A percentile compares a stretch with the other conserved stretches of the same genome.
These are phyloP conservation scores for Didymella arachidicola DNA, from an alignment of 2,329 filamentous ascomycete genomes.

Conservation along the genomic window DNA sequence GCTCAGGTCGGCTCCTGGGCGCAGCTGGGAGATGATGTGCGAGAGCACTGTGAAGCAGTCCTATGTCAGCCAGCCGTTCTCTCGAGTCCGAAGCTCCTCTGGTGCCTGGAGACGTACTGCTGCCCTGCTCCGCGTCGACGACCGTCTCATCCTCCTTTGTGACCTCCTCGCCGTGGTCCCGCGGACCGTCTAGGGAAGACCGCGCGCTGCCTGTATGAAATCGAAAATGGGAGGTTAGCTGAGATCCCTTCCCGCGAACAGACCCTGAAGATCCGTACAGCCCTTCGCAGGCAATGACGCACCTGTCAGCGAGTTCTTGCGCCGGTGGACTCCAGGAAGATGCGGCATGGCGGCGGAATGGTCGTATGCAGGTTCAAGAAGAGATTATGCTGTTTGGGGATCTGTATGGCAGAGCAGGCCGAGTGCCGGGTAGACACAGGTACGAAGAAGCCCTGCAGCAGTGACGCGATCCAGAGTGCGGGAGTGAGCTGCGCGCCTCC, in stretches of 20 bases:
- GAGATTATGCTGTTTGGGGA: background rate
- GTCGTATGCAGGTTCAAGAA: background rate
- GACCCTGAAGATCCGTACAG: constrained; percentile 16
- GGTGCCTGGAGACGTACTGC: constrained; percentile 66
- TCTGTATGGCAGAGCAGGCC: constrained; percentile 7
- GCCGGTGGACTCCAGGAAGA: constrained; percentile 36
- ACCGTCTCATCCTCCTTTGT: constrained; percentile 73
- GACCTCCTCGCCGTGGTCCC: constrained; percentile 38
- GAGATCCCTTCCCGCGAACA: background rate
- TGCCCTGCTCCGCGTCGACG: constrained; percentile 92
- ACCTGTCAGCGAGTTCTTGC: constrained; percentile 40
- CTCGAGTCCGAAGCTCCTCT: background rate
- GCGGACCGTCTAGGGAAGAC: constrained; percentile 52
- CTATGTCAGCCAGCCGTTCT: constrained; percentile 26
- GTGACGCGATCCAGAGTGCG: constrained; percentile 24
- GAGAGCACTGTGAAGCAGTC: constrained; percentile 72
- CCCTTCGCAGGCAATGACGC: constrained; percentile 29
- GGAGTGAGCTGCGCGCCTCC: constrained; percentile 28
- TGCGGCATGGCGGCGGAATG: constrained; percentile 50
- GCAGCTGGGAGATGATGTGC: constrained; percentile 96
- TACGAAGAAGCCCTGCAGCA: constrained; percentile 28
- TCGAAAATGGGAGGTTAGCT: constrained; percentile 29
- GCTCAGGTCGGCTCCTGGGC: constrained; percentile 93
- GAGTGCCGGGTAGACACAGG: constrained; percentile 15
- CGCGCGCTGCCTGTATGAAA: constrained; percentile 49